These are phyloP conservation scores for Chrysophaeum taylorii DNA, from an alignment of 352 stramenopile genomes.

Conservation along the genomic window DNA sequence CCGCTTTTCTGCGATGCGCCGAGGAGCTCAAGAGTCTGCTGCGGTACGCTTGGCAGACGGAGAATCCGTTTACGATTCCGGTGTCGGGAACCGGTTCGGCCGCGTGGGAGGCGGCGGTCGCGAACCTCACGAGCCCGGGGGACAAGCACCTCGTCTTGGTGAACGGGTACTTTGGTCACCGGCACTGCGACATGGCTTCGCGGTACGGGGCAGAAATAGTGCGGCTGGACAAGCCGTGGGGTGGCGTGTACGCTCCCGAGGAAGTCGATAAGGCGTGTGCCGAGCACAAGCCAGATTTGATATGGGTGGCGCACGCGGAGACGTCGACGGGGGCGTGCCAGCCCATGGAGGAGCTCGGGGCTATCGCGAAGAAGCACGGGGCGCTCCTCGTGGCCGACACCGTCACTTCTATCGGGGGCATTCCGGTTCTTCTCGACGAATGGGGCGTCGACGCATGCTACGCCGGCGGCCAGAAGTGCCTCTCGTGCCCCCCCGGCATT, in stretches of 20 bases:
- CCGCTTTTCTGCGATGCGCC: neutral
- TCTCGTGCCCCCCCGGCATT: constrained; percentile 8
- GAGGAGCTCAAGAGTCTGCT: constrained; percentile 7
- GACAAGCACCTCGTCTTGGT: constrained; percentile 10
- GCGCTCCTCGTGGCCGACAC: neutral
- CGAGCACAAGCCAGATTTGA: constrained; percentile 2
- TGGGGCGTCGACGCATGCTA: constrained; percentile 10
- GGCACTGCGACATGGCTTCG: constrained; percentile 12
- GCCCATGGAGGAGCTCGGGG: neutral
- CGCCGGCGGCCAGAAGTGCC: constrained; percentile 8
- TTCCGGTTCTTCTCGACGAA: constrained; percentile 2
- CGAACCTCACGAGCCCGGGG: constrained; percentile 1
- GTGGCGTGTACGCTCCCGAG: neutral
- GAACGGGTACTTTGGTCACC: constrained; percentile 8
- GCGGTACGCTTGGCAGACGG: constrained; percentile 10
- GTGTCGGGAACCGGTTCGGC: neutral
- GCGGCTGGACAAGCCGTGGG: neutral
- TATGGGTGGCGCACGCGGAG: constrained; percentile 14
- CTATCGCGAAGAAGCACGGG: neutral
- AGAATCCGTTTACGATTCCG: constrained; percentile 6
- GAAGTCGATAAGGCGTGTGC: neutral
- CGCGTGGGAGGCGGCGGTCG: neutral
- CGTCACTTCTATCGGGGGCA: constrained; percentile 2
- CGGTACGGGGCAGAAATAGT: constrained; percentile 6
- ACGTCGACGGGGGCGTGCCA: constrained; percentile 15